phyloP scores from a whole-genome alignment of 495 filamentous ascomycete genomes.

The Penicillium mononematosum region DNA sequence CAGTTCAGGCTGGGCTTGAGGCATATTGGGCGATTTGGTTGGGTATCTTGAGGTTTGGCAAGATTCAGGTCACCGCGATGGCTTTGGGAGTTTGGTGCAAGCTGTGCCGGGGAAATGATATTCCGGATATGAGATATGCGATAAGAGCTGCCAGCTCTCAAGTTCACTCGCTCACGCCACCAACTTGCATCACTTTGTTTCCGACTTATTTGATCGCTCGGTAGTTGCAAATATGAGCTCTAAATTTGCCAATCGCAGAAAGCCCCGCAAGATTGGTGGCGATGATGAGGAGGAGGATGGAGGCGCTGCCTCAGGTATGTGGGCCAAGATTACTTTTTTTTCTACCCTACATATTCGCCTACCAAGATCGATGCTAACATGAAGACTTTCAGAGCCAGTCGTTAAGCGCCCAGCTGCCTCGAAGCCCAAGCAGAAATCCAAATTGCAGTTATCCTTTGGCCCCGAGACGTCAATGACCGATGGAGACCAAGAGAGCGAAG shows the following conservation, averaged over 20 bases:
- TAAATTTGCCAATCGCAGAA: constrained; percentile 65
- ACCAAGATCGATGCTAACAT: constrained; percentile 15
- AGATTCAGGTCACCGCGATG: constrained; percentile 16
- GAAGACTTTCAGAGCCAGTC: constrained; percentile 28
- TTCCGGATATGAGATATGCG: constrained; percentile 31
- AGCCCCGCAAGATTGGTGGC: constrained; percentile 70
- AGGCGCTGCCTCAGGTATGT: constrained; percentile 36
- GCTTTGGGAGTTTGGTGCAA: constrained; percentile 32
- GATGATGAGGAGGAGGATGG: constrained; percentile 61
- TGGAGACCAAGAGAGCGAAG: constrained; percentile 54
- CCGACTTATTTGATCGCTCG: background rate
- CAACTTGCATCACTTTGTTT: background rate
- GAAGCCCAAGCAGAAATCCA: constrained; percentile 64
- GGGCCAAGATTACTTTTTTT: background rate
- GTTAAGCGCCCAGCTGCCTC: constrained; percentile 41
- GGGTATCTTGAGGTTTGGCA: constrained; percentile 18
- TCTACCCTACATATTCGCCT: background rate
- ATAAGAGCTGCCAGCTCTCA: constrained; percentile 26
- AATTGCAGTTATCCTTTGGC: constrained; percentile 73
- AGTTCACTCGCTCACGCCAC: constrained; percentile 11
- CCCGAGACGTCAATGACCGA: constrained; percentile 55
- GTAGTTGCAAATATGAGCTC: constrained; percentile 64
- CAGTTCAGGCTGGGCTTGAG: constrained; percentile 97
- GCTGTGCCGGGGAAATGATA: constrained; percentile 36
- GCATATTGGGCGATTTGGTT: constrained; percentile 63